Conservation (phyloP, 495 filamentous ascomycete genomes). For the Neurospora sp. region DNA sequence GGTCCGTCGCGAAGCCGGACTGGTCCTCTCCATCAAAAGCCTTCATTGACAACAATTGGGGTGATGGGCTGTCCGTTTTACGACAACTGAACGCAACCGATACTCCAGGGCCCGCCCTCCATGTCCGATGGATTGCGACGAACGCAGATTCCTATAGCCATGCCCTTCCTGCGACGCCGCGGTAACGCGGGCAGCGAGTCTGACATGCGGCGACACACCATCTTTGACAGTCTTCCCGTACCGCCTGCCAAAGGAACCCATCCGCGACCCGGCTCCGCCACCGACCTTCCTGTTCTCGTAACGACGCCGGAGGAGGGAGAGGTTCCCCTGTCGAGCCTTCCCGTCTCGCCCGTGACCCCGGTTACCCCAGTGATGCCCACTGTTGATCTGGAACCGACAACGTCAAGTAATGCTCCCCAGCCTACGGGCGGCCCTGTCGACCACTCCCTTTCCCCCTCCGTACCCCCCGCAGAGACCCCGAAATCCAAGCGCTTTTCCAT, state of each 20-base stretch:
- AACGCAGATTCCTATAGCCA: constrained; percentile 24
- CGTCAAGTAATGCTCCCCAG: constrained; percentile 11
- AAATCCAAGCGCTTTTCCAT: constrained; percentile 73
- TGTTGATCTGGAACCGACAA: neutral
- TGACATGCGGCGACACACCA: constrained; percentile 38
- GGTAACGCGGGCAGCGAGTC: constrained; percentile 40
- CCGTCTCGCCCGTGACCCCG: constrained; percentile 8
- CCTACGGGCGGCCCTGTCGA: constrained; percentile 19
- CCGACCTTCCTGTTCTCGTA: constrained; percentile 15
- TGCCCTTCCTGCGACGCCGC: constrained; percentile 43
- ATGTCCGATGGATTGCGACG: constrained; percentile 31
- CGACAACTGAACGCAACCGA: neutral
- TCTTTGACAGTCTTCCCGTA: constrained; percentile 23
- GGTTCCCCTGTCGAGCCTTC: constrained; percentile 2
- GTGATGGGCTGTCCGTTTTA: neutral
- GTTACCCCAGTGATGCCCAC: neutral
- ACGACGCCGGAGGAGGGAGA: constrained; percentile 13
- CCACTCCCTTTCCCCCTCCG: constrained; percentile 25
- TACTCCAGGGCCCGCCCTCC: neutral
- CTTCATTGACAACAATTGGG: neutral
- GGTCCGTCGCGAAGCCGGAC: neutral
- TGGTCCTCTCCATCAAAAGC: neutral
- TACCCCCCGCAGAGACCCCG: constrained; percentile 34
- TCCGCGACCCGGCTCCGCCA: constrained; percentile 7
- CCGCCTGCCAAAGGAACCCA: constrained; percentile 17